Percentiles rank a stretch among this genome's conserved stretches.
phyloP scores from a whole-genome alignment of 2,329 filamentous ascomycete species.

The Camillea tinctor region DNA sequence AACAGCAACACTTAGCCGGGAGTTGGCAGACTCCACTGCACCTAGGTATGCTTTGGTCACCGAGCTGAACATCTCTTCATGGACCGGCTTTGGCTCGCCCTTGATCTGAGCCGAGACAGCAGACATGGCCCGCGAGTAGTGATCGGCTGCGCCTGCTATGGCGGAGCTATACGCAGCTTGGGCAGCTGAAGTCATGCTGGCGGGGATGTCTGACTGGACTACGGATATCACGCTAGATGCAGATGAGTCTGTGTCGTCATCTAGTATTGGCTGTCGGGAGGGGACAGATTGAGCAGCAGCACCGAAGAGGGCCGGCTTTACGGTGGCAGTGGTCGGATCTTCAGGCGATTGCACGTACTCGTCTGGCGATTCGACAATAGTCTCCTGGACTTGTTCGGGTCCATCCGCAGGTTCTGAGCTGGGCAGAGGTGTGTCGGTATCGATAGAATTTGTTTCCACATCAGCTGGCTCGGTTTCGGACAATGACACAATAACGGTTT shows the following conservation, averaged over 20 bases:
- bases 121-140: conserved; percentile 67
- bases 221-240: conserved; percentile 36
- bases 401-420: conserved; percentile 22
- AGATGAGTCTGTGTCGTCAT: conserved; percentile 44
- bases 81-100: conserved; percentile 66
- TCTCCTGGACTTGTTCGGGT: conserved; percentile 35
- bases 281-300: conserved; percentile 51
- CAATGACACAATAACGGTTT: conserved; percentile 29
- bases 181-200: conserved; percentile 43
- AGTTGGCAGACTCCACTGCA: conserved; percentile 61
- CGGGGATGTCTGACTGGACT: conserved; percentile 35
- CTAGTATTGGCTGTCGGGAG: conserved; percentile 47
- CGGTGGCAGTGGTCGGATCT: conserved; percentile 21
- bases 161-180: conserved; percentile 64
- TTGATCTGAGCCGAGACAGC: conserved; percentile 65
- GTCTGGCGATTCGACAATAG: conserved; percentile 31
- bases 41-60: conserved; percentile 67
- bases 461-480: conserved; percentile 21
- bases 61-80: conserved; percentile 68
- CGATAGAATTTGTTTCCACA: conserved; percentile 31
- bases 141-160: conserved; percentile 62
- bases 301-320: conserved; percentile 51
- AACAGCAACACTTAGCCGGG: conserved; percentile 55
- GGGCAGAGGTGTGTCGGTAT: conserved; percentile 25
- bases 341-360: conserved; percentile 23